Conservation (phyloP, 1,284 basidiomycete genomes). For the Trichosporon asahii region DNA sequence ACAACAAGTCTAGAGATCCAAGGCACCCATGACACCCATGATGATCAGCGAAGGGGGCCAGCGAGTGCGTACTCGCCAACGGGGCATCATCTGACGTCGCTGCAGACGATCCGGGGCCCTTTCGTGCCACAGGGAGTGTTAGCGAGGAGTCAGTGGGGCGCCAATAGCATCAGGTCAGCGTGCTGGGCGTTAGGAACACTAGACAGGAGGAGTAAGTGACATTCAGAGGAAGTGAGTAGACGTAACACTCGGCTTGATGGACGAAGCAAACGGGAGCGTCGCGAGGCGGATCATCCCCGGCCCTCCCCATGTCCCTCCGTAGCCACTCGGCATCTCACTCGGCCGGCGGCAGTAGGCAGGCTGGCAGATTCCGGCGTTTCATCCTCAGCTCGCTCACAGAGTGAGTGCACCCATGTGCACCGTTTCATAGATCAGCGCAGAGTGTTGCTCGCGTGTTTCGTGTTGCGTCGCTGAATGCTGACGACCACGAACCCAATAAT, state of each 20-base stretch:
- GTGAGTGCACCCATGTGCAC: neutral
- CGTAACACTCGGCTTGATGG: neutral
- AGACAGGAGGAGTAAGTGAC: neutral
- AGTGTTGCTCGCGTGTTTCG: neutral
- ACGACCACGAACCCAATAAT: neutral
- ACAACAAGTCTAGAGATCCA: neutral
- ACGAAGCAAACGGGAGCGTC: neutral
- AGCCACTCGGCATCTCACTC: neutral
- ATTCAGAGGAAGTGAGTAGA: neutral
- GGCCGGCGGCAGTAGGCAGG: conserved; percentile 1
- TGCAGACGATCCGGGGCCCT: neutral
- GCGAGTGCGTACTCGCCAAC: neutral
- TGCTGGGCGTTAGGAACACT: neutral
- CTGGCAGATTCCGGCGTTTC: neutral
- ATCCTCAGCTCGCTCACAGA: neutral
- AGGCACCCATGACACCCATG: neutral
- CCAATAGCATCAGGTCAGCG: neutral
- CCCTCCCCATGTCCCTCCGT: neutral
- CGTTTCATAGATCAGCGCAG: neutral
- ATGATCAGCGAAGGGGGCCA: neutral
- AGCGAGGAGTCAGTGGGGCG: neutral
- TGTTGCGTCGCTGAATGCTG: neutral
- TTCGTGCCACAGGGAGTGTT: neutral
- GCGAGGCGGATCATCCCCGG: neutral
- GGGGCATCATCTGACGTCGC: neutral